Evolutionary conservation across 2,329 filamentous ascomycete genomes (phyloP).

Genomic region (Pyrenochaeta sp.): DNA sequence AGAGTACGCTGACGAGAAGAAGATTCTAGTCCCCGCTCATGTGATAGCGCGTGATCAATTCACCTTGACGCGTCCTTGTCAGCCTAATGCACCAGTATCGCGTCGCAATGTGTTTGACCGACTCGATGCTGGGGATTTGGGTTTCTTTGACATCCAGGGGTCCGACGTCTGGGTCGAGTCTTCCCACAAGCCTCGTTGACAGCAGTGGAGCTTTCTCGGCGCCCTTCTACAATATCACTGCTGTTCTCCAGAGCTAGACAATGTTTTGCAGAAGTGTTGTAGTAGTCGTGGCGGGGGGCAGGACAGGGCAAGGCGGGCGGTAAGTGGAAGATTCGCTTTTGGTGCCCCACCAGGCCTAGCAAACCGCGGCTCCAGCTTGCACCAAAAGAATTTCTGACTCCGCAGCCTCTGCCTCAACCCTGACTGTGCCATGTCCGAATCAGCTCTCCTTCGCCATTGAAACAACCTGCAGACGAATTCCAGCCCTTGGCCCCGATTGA

Average conservation of each 20-base stretch:
- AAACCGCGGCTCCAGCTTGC: constrained; percentile 21
- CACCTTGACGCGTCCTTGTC: constrained; percentile 18
- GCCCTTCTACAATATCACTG: too few relatives aligned
- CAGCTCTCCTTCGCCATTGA: background rate
- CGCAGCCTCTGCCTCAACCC: constrained; percentile 8
- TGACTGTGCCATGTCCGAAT: constrained; percentile 1
- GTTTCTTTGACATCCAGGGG: background rate
- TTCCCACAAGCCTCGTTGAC: background rate
- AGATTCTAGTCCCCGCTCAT: constrained; percentile 38
- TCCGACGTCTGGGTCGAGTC: background rate
- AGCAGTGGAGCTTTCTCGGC: too few relatives aligned
- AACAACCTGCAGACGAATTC: background rate
- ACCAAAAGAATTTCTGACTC: constrained; percentile 31
- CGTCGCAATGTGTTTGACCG: background rate
- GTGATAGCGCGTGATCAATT: constrained; percentile 37
- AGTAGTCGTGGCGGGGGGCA: too few relatives aligned
- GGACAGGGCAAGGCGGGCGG: constrained; percentile 12
- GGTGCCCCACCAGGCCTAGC: constrained; percentile 31
- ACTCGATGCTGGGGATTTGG: background rate
- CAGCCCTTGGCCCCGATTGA: background rate
- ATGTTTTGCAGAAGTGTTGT: constrained; percentile 1
- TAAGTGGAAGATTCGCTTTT: constrained; percentile 17
- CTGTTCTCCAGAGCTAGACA: background rate
- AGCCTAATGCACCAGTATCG: constrained; percentile 8
- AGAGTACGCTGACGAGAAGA: constrained; percentile 19